Evolutionary conservation across 139 green algal species (phyloP), one percentile per base, ranked within the genome.

Genomic region (Pseudopediastrum boryanum): DNA sequence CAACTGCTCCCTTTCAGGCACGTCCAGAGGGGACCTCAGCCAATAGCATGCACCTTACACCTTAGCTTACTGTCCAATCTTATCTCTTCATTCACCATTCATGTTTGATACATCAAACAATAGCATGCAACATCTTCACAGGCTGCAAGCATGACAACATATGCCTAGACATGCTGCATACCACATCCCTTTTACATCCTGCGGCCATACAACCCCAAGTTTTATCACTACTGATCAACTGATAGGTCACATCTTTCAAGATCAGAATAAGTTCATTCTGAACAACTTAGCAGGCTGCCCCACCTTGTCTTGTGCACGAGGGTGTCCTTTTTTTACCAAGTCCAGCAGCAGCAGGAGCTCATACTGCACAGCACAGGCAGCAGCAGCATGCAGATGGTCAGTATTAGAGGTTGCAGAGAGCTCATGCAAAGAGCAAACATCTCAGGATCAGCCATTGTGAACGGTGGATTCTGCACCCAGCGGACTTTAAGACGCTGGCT

Each of bases 291-390:
- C 25, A 6, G 31, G 33, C 33, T 43, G 74, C 33, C 86, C 25
- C 58, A 93, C 86, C 87, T 95, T 95, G 7, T 76, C 52, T 0
- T 59, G 59, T 0, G 85, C 80, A 0, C 87, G 66, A 3, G 89
- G 89, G 83, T 96, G 92, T 7, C 90, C 90, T 36, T 84, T 78
- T 71, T 86, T 71, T 25, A 96, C 71, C 21, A 95, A 85, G 31
- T 93, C 89, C 27, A 88, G 71, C 41, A 94, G 83, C 52, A 87
- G 76, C 77, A 86, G 70, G 50, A 86, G 79, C 85, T 96, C 92
- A 44, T 96, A 96, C 87, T 94, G 84, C 70, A 59, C 9, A 43
- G 35, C 3, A 19, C 31, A 25, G 7, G 31, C 31, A 74, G 54
- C 52, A 50, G 31, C 66, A 36, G 21, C 7, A 0, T 27, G 36